Evolutionary conservation across 1,284 basidiomycete species (phyloP).

Genomic region (Earliella scabrosa): DNA sequence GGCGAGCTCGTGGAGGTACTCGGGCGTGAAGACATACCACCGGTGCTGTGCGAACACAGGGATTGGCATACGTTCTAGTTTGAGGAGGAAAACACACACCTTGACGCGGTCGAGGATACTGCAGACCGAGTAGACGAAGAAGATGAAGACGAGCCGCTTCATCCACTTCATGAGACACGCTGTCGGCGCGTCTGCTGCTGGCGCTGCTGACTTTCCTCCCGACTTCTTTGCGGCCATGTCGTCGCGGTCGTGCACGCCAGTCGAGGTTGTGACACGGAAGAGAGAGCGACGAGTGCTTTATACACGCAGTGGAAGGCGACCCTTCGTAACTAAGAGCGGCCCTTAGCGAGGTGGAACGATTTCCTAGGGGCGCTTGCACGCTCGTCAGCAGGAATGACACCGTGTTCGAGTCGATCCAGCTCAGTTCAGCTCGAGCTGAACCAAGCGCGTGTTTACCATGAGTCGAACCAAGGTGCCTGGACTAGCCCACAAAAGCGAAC

Average conservation of each 20-base stretch:
- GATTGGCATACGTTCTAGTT: too few species aligned
- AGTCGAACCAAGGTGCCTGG: constrained; percentile 8
- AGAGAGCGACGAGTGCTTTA: not conserved
- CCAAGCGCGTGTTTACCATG: constrained; percentile 5
- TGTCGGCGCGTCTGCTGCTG: not conserved
- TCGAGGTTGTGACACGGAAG: not conserved
- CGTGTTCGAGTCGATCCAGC: constrained; percentile 2
- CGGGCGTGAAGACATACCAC: constrained; percentile 79
- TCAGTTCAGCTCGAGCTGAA: not conserved
- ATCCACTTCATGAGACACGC: constrained; percentile 48
- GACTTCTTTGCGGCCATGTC: constrained; percentile 9
- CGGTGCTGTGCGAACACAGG: constrained; percentile 44
- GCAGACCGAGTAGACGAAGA: constrained; percentile 45
- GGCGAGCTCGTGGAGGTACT: constrained; percentile 70
- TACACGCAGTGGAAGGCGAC: not conserved
- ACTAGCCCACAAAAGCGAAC: constrained; percentile 2
- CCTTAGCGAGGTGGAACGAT: constrained; percentile 5
- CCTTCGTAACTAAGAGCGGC: too few species aligned
- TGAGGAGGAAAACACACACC: constrained; percentile 32
- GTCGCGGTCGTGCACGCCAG: not conserved
- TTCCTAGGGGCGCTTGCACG: not conserved
- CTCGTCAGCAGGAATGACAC: constrained; percentile 19
- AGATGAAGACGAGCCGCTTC: constrained; percentile 41
- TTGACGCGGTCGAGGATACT: constrained; percentile 47
- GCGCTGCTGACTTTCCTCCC: not conserved